A percentile compares a stretch with the other conserved stretches of the same genome.
phyloP scores from a whole-genome alignment of 495 filamentous ascomycete genomes.

The Aspergillus mulundensis region DNA sequence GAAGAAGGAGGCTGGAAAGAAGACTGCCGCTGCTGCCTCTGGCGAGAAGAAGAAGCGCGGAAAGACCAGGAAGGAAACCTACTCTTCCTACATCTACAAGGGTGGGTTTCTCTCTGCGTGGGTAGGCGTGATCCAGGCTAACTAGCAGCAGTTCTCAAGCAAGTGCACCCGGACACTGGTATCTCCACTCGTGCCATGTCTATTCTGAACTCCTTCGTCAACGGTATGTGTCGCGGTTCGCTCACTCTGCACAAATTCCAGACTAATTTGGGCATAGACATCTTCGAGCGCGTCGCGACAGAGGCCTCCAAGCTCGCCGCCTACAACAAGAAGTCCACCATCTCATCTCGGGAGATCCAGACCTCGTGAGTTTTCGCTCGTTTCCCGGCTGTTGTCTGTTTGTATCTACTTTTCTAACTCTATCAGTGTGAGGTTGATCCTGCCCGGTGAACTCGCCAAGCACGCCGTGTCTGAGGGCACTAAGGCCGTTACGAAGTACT shows the following conservation, averaged over 20 bases:
- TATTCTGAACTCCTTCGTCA: slow-evolving; percentile 99
- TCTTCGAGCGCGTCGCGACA: slow-evolving; percentile 98
- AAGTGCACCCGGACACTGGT: slow-evolving; percentile 99
- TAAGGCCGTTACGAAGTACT: slow-evolving; percentile 99
- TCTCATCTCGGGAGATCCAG: slow-evolving; percentile 98
- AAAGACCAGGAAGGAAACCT: slow-evolving; percentile 99
- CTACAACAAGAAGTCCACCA: slow-evolving; percentile 99
- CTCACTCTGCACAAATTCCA: neutral
- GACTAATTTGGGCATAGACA: slow-evolving; percentile 57
- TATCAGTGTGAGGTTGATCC: slow-evolving; percentile 83
- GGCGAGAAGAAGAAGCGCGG: slow-evolving; percentile 99
- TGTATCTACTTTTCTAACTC: slow-evolving; percentile 13
- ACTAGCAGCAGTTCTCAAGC: slow-evolving; percentile 79
- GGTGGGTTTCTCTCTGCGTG: slow-evolving; percentile 56
- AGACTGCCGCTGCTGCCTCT: slow-evolving; percentile 77
- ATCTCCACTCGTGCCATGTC: slow-evolving; percentile 99
- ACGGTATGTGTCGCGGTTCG: slow-evolving; percentile 59
- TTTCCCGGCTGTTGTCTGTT: neutral
- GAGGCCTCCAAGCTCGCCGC: slow-evolving; percentile 98
- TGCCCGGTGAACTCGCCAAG: slow-evolving; percentile 97
- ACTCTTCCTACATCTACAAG: slow-evolving; percentile 99
- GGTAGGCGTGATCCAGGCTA: slow-evolving; percentile 28
- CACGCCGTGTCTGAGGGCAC: slow-evolving; percentile 99
- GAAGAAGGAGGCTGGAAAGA: slow-evolving; percentile 99
- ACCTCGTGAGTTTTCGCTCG: slow-evolving; percentile 64